These are phyloP conservation scores for Microdochium nivale DNA, from an alignment of 2,329 filamentous ascomycete genomes.

Conservation along the genomic window DNA sequence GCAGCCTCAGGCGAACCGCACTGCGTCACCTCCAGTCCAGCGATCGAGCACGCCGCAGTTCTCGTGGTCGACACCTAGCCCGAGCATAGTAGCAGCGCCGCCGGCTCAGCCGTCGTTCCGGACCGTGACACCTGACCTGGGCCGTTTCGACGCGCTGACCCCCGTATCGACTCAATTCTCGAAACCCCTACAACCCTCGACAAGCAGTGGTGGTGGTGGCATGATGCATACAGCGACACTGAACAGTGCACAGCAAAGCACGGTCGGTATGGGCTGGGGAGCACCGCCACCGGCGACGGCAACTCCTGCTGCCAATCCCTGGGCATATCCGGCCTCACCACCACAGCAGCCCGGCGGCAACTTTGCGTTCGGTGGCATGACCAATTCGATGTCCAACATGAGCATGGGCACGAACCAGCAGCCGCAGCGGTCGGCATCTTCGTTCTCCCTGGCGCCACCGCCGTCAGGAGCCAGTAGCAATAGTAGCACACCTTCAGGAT, in stretches of 20 bases:
- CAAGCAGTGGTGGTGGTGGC: conserved; percentile 5
- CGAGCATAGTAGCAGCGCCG: conserved; percentile 25
- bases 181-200: conserved; percentile 44
- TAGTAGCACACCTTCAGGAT: conserved; percentile 24
- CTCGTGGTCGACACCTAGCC: conserved; percentile 54
- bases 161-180: conserved; percentile 56
- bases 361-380: conserved; percentile 26
- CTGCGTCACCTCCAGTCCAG: conserved; percentile 21
- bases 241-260: conserved; percentile 14
- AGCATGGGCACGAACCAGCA: conserved; percentile 32
- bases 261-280: conserved; percentile 41
- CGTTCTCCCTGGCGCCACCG: conserved; percentile 52
- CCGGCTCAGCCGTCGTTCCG: conserved; percentile 37
- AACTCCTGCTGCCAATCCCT: conserved; percentile 33
- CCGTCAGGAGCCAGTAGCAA: conserved; percentile 24
- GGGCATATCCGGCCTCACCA: conserved; percentile 30
- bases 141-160: conserved; percentile 43
- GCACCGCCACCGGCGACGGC: conserved; percentile 22
- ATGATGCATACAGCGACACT: conserved; percentile 9
- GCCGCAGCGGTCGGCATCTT: conserved; percentile 18
- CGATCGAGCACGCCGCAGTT: conserved; percentile 41
- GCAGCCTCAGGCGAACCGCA: conserved; percentile 15
- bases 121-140: conserved; percentile 51
- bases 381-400: conserved; percentile 37
- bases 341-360: conserved; percentile 22